Evolutionary conservation across 768 basidiomycete genomes (phyloP), one percentile per base, ranked within the genome.

Genomic region (Russula abietina): DNA sequence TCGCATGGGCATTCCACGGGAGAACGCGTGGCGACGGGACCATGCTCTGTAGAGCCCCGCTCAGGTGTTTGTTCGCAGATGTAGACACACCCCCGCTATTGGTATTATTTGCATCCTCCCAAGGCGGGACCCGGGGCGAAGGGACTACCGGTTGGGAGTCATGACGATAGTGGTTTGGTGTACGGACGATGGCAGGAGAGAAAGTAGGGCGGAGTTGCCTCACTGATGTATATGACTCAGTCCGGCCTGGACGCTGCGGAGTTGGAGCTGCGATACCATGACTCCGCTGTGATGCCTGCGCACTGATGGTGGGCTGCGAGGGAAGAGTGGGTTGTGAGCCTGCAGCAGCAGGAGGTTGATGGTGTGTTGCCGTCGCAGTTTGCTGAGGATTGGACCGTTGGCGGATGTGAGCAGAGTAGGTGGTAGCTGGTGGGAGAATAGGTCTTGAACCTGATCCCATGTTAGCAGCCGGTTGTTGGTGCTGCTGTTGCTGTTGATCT

Each of bases 141-240:
- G 66, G 64, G 2, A 70, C 61, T 32, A 58, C 28, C 12, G 62
- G 39, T 0, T 58, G 60, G 19, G 67, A 58, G 54, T 54, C 68
- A 41, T 62, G 26, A 22, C 71, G 70, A 62, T 88, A 89, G 69
- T 89, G 80, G 6, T 79, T 77, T 1, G 88, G 88, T 3, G 83
- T 87, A 53, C 88, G 85, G 36, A 89, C 76, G 70, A 88, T 85
- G 59, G 76, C 82, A n/a, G 81, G 69, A 2, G 85, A 85, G 68
- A 89, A 91, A 1, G 89, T 89, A 1, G 86, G 77, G 49, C 83
- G 81, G 19, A 89, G 80, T 16, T 83, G 80, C 22, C 70, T 74
- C 60, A 75, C 76, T 7, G 80, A 70, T 0, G 81, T 86, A 67
- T 80, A 88, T 3, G 77, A 76, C 59, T 82, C 79, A 1, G 72